Base-by-base conservation (phyloP, 441 rosid species). In the Croton laevigatus region DNA sequence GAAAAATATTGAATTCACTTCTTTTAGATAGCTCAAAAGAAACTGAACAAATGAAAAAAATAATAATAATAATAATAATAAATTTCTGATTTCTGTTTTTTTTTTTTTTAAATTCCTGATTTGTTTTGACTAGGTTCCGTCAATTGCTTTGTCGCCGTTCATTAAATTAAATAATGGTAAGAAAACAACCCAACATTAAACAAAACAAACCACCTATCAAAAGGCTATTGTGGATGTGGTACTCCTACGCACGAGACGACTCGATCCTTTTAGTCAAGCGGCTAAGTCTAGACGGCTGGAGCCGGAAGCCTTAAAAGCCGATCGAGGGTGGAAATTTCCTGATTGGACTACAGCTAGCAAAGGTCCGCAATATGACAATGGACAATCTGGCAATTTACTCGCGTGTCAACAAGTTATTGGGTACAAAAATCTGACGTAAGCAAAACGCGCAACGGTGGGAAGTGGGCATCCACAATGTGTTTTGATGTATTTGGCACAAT, bases 281-380 rank as follows among this genome's bases (percentile, higher is more conserved):
- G 4, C 8, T 23, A 14, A 2, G n/a, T n/a, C n/a, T n/a, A n/a
- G n/a, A 6, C 11, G 27, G 48, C 14, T n/a, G 14, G 27, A 38
- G 46, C 46, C 23, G 9, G 57, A 22, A 17, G 62, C 38, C 6
- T 19, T 8, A 17, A 9, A 59, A 14, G 40, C 40, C 62, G 44
- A 40, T 4, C 8, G 44, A 40, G 44, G 44, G 44, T 5, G 22
- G 23, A 22, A 22, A 22, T 23, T 13, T 13, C 36, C 36, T 20
- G 66, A 62, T 42, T 62, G 66, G 51, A 44, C 16, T n/a, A 38
- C 49, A 62, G 65, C 49, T 40, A 62, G 66, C 42, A 10, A 40
- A n/a, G 51, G 48, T 4, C 65, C 48, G 9, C 46, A 10, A 40
- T 2, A 19, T n/a, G 65, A 34, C 9, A 14, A 22, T 10, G 20